Conservation (phyloP, 2,329 filamentous ascomycete species). For the Talaromyces sp. region DNA sequence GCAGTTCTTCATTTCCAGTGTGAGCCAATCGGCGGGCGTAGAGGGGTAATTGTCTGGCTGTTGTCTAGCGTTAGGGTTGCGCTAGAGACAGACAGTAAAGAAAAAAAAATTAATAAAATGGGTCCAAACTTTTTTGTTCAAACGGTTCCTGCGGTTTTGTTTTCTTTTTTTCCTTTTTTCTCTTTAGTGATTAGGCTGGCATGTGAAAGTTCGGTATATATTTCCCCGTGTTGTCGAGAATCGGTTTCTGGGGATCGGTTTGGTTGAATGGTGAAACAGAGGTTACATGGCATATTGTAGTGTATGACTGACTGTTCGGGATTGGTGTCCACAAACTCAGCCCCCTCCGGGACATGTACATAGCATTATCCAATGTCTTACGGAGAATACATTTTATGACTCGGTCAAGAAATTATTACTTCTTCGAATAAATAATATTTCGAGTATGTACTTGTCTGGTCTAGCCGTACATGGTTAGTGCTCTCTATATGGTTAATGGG, state of each 20-base stretch:
- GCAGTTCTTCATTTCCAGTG: background rate
- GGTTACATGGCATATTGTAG: background rate
- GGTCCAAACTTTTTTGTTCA: background rate
- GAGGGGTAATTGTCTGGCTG: background rate
- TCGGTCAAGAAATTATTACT: too few relatives aligned
- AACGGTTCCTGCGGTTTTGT: background rate
- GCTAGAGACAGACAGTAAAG: too few relatives aligned
- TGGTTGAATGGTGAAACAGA: background rate
- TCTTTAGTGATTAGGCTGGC: too few relatives aligned
- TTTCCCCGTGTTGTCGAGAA: background rate
- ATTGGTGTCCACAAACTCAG: background rate
- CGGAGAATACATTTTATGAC: too few relatives aligned
- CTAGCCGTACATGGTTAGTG: background rate
- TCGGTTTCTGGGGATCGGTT: background rate
- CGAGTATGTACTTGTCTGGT: too few relatives aligned
- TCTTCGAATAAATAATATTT: too few relatives aligned
- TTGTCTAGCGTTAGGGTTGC: background rate
- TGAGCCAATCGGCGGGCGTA: background rate
- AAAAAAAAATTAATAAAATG: too few relatives aligned
- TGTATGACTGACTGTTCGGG: background rate
- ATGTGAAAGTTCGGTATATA: background rate
- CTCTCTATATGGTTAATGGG: too few relatives aligned
- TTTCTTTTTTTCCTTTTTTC: background rate
- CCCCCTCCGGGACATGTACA: background rate
- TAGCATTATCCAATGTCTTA: too few relatives aligned